A percentile compares a stretch with the other conserved stretches of the same genome.
phyloP scores from a whole-genome alignment of 306 rosid species.

The Acmispon strigosus region DNA sequence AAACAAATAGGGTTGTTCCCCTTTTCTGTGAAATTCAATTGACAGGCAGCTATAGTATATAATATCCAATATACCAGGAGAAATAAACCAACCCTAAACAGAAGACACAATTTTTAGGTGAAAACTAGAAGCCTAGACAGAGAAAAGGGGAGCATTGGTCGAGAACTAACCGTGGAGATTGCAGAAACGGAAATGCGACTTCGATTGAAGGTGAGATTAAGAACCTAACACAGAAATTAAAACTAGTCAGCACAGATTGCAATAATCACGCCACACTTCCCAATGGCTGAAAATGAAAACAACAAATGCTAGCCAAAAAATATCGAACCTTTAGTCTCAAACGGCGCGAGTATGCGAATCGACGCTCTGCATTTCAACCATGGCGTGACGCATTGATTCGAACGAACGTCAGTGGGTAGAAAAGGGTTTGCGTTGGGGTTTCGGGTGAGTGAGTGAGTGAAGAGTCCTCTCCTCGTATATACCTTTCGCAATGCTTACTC shows the following conservation, averaged over 20 bases:
- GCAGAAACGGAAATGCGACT: not conserved
- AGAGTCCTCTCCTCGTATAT: too few relatives aligned
- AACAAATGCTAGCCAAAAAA: not conserved
- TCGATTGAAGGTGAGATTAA: not conserved
- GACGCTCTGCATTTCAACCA: too few relatives aligned
- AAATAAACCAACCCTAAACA: not conserved
- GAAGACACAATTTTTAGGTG: not conserved
- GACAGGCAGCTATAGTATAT: too few relatives aligned
- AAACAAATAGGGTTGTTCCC: not conserved
- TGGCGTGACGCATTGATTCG: too few relatives aligned
- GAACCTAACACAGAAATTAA: not conserved
- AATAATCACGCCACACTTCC: not conserved
- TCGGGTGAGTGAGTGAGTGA: too few relatives aligned
- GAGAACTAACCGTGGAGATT: not conserved
- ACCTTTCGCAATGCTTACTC: too few relatives aligned
- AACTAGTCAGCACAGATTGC: not conserved
- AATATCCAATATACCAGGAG: not conserved
- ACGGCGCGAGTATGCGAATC: too few relatives aligned
- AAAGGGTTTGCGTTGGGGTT: too few relatives aligned
- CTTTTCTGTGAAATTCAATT: not conserved
- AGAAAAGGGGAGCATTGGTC: not conserved
- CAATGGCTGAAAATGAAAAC: not conserved
- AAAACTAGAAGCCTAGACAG: not conserved
- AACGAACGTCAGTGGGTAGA: too few relatives aligned
- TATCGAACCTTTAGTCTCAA: too few relatives aligned